Evolutionary conservation across 148 eudicot species (phyloP).

Genomic region (Hydrangea macrophylla): DNA sequence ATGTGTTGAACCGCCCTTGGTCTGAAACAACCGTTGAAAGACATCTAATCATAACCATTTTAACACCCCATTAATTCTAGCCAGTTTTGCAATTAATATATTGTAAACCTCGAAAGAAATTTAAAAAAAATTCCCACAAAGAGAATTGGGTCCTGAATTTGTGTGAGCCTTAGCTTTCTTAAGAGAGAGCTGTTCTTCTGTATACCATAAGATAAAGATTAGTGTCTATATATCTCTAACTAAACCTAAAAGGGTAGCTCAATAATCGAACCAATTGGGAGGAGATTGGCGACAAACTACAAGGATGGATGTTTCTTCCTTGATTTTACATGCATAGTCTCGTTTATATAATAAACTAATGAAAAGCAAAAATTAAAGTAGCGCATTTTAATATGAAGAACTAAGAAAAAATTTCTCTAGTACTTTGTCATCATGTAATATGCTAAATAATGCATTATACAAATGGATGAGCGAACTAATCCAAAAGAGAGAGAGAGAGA

Average conservation of each 20-base stretch:
- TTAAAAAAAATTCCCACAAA: too few relatives aligned
- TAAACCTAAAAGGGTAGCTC: slow-evolving; percentile 4
- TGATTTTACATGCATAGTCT: slow-evolving; percentile 10
- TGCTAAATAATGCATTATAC: slow-evolving; percentile 16
- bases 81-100: neutral
- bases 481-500: slow-evolving; percentile 32
- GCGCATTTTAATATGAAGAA: slow-evolving; percentile 4
- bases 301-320: slow-evolving; percentile 15
- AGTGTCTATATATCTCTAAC: neutral
- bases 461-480: slow-evolving; percentile 47
- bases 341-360: slow-evolving; percentile 10
- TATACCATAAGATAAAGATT: too few relatives aligned
- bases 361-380: slow-evolving; percentile 17
- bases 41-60: too few relatives aligned
- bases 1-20: too few relatives aligned
- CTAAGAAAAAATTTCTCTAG: slow-evolving; percentile 16
- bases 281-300: slow-evolving; percentile 27
- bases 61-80: too few relatives aligned
- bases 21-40: too few relatives aligned
- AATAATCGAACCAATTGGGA: slow-evolving; percentile 18
- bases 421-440: slow-evolving; percentile 26
- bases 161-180: too few relatives aligned
- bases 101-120: neutral
- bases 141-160: too few relatives aligned
- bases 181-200: too few relatives aligned